Evolutionary conservation across 352 stramenopile genomes (phyloP), one percentile per base, ranked within the genome.

Genomic region (Phytophthora pistaciae): DNA sequence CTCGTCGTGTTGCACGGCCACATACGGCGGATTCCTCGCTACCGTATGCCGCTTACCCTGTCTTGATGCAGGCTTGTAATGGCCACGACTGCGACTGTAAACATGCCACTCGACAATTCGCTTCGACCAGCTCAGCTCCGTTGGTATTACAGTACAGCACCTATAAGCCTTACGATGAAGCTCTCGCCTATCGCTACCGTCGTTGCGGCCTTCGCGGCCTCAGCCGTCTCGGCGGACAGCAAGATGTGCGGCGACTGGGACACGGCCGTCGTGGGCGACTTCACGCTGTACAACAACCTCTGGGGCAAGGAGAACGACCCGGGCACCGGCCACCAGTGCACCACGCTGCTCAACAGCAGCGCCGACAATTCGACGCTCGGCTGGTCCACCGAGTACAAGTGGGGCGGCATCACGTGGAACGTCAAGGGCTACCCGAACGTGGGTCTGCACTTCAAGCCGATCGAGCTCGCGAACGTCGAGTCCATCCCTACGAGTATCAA

Each of bases 211-310:
- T 10, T 77, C 1, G 54, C 56, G 18, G 55, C 72, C 25, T 57
- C 54, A 9, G 57, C 59, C 1, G 57, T 54, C 7, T 57, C 66
- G 29, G 65, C 74, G 25, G 25, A 29, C 25, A 66, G 74, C 31
- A 38, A 64, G 49, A 72, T 72, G 53, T 83, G 75, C 49, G 75
- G 72, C 29, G 72, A 83, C 38, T 83, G 72, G 72, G 75, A 74
- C 44, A 74, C 60, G 20, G 46, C 46, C 11, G 62, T 56, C 27
- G 61, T 74, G 6, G 72, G 68, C 56, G 75, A 77, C 49, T 83
- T 76, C 68, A 83, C 70, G 40, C 27, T 83, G 10, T 80, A 83
- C 72, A 80, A 79, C 58, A 80, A 83, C 48, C 64, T 80, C 5
- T 83, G 75, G 75, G 67, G 64, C 59, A 66, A 69, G 44, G 70